Evolutionary conservation across 2,329 filamentous ascomycete genomes (phyloP), one percentile per base, ranked within the genome.

Genomic region (Monilinia aucupariae): DNA sequence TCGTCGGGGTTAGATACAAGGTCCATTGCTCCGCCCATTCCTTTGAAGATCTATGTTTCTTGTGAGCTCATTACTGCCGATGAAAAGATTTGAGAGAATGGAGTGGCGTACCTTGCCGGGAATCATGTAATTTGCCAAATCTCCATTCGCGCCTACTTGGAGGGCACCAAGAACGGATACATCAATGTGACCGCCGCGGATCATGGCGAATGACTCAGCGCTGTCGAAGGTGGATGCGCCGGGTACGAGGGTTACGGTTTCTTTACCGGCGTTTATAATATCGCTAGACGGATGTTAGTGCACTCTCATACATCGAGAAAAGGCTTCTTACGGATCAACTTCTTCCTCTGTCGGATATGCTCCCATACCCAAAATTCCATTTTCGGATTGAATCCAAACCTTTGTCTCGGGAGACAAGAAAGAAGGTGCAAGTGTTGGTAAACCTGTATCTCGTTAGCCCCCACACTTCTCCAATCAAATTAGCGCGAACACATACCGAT

Each of bases 111-210:
- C 85, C 76, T 93, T 93, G 32, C 90, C 91, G 0, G 90, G 90
- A 67, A 94, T 88, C 87, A 94, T 93, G 80, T 91, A 94, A 76
- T 93, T 93, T 51, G 90, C 91, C 63, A 94, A 76, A 73, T 94
- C 91, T 27, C 90, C 90, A 2, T 83, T 80, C 0, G 89, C 89
- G 67, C 85, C 87, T 22, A 93, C 90, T 77, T 94, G 89, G 69
- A 67, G 55, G 17, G 66, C 62, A 4, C 90, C 90, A 0, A 94
- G 82, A 72, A 94, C 91, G 0, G 88, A 91, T 7, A 94, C 86
- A 71, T 94, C 87, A 43, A 94, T 85, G 70, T 92, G 89, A 0
- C 90, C 91, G 54, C 89, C 89, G 10, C 90, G 85, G 69, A 94
- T 94, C 90, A 94, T 94, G 69, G 83, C 85, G 71, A 94, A 94